Base-by-base conservation (phyloP, 306 rosid genomes). In the Vicia villosa region DNA sequence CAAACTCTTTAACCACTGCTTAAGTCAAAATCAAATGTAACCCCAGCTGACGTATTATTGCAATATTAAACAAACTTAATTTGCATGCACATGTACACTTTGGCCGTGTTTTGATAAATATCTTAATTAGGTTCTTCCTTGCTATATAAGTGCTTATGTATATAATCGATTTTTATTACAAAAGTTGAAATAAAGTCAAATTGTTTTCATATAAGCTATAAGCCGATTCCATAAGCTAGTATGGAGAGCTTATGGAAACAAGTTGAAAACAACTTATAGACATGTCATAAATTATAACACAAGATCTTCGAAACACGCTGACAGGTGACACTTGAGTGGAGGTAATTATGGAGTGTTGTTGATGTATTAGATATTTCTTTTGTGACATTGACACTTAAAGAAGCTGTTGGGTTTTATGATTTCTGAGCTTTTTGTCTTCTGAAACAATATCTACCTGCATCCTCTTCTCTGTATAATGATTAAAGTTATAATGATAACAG, bases 401-500 rank as follows among this genome's bases (percentile, higher is more conserved):
- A 41, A 54, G 17, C 26, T 56, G 5, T 1, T 19, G 1, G 38
- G 21, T 64, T 10, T 66, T 40, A 30, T 5, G 5, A 15, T 52
- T 50, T 14, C 19, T 59, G 47, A 79, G 72, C 75, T 70, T 37
- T 65, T 70, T 70, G 62, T 51, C 34, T 41, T 64, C 49, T 57
- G 58, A 55, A 55, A 40, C 63, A 19, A 57, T 8, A 28, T 22
- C 15, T 73, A 22, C 52, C 5, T n/a, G 13, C 52, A 38, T 68
- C 43, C 10, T 63, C 13, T 10, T n/a, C 16, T 59, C 60, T 38
- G 28, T 59, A 37, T 51, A 40, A 47, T 82, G 63, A 56, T 59
- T 65, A 59, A 62, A 11, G 10, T 32, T 58, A 40, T 59, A 59
- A 54, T 66, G 55, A 45, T 75, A 45, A 76, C 74, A 83, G 86